A percentile compares a stretch with the other conserved stretches of the same genome.
phyloP scores from a whole-genome alignment of 768 basidiomycete species.

The Amanita subjunquillea region DNA sequence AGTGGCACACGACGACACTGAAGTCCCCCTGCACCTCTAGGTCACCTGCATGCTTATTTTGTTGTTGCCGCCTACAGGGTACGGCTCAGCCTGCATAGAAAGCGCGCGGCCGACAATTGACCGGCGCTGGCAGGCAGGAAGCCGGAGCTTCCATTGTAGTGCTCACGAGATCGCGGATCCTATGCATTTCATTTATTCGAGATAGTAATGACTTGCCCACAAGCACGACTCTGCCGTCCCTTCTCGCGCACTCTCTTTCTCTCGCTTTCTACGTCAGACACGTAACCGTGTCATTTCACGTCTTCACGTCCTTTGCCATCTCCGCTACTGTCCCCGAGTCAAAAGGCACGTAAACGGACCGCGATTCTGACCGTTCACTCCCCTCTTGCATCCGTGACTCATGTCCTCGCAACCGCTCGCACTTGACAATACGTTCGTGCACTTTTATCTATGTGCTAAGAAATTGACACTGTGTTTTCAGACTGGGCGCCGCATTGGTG shows the following conservation, averaged over 20 bases:
- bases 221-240: neutral
- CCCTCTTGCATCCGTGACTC: neutral
- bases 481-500: slow-evolving; percentile 39
- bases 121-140: neutral
- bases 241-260: slow-evolving; percentile 2
- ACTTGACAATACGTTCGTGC: slow-evolving; percentile 25
- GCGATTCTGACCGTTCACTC: neutral
- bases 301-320: neutral
- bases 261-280: neutral
- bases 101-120: neutral
- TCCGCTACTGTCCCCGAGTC: neutral
- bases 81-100: neutral
- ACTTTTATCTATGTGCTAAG: neutral
- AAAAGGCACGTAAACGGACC: neutral
- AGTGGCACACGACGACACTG: no score
- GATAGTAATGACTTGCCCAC: slow-evolving; percentile 1
- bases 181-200: slow-evolving; percentile 1
- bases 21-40: no score
- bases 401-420: slow-evolving; percentile 9
- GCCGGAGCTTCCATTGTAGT: neutral
- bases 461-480: slow-evolving; percentile 12
- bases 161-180: slow-evolving; percentile 3
- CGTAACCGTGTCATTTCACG: slow-evolving; percentile 1
- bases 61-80: neutral
- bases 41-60: neutral